phyloP scores from a whole-genome alignment of 371 early-diverging fungal species.

The Actinomucor elegans region DNA sequence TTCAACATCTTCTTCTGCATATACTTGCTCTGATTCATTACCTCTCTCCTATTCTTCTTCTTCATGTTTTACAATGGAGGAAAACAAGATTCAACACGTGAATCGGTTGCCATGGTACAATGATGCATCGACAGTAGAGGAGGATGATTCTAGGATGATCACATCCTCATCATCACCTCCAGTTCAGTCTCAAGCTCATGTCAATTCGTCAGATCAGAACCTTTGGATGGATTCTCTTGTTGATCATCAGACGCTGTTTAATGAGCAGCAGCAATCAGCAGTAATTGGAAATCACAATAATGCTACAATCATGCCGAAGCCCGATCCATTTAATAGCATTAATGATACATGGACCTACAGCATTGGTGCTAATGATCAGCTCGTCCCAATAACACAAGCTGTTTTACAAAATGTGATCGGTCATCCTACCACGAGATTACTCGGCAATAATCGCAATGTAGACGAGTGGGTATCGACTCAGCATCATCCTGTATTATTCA shows the following conservation, averaged over 20 bases:
- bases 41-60: too few relatives aligned
- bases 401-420: not conserved
- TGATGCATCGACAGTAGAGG: conserved; percentile 3
- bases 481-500: not conserved
- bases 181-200: not conserved
- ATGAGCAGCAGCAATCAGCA: not conserved
- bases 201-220: not conserved
- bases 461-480: conserved; percentile 7
- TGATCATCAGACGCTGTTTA: not conserved
- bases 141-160: not conserved
- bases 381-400: conserved; percentile 3
- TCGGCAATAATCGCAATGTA: conserved; percentile 7
- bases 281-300: not conserved
- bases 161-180: not conserved
- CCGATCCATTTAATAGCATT: too few relatives aligned
- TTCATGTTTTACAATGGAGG: not conserved
- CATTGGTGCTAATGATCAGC: not conserved
- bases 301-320: too few relatives aligned
- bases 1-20: conserved; percentile 6
- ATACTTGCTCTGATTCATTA: too few relatives aligned
- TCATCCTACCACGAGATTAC: not conserved
- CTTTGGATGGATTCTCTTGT: not conserved
- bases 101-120: not conserved
- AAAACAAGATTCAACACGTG: too few relatives aligned
- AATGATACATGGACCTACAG: conserved; percentile 7